Conservation (phyloP, 768 basidiomycete genomes). For the Russula sp. region DNA sequence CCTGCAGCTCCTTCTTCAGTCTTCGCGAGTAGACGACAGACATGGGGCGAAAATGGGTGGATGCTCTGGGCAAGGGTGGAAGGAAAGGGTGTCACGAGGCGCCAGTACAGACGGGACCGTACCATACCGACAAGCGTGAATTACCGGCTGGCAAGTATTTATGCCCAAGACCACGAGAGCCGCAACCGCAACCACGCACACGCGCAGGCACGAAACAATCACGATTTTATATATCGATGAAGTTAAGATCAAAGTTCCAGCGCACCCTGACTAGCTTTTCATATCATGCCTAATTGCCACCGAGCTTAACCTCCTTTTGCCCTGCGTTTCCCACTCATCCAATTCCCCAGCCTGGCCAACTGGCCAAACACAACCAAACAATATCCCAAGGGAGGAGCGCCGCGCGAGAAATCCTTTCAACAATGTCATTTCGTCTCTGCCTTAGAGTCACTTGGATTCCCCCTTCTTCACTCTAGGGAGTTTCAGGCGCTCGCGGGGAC, state of each 20-base stretch:
- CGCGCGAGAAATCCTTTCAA: not conserved
- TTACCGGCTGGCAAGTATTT: not conserved
- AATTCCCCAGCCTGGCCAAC: not conserved
- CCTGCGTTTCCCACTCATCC: not conserved
- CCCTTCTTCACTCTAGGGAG: constrained; percentile 18
- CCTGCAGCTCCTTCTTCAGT: constrained; percentile 22
- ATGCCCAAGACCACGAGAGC: not conserved
- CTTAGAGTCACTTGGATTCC: constrained; percentile 27
- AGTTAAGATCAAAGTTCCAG: not conserved
- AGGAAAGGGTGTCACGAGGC: too few species aligned
- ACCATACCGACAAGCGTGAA: not conserved
- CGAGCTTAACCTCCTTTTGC: not conserved
- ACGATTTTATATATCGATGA: not conserved
- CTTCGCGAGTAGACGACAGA: constrained; percentile 19
- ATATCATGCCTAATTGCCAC: not conserved
- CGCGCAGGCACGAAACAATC: not conserved
- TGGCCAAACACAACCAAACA: constrained; percentile 20
- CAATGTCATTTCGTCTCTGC: constrained; percentile 22
- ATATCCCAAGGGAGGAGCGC: not conserved
- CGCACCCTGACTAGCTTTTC: not conserved
- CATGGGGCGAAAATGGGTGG: constrained; percentile 8
- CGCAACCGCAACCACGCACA: not conserved
- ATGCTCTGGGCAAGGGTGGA: constrained; percentile 2
- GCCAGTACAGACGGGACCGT: not conserved
- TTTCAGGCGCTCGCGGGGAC: constrained; percentile 26